These are phyloP conservation scores for Aspergillus funiculosus DNA, from an alignment of 495 filamentous ascomycete genomes.

Conservation along the genomic window DNA sequence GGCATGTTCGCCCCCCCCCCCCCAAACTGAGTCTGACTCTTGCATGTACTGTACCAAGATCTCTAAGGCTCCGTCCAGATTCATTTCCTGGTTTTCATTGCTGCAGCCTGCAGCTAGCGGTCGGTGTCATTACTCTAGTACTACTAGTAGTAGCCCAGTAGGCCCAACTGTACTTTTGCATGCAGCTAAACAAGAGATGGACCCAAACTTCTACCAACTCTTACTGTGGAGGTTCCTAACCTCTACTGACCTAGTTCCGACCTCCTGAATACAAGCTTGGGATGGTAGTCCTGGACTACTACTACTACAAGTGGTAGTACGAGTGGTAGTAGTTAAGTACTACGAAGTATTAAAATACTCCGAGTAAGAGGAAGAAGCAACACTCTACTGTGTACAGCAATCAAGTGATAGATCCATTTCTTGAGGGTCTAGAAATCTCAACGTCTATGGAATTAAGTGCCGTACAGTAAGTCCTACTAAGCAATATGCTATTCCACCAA, in stretches of 20 bases:
- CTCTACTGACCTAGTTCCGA: too few relatives aligned
- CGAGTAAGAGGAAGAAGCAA: neutral
- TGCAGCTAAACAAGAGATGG: neutral
- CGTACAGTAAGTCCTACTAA: too few relatives aligned
- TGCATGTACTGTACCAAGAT: slow-evolving; percentile 5
- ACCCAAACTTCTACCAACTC: neutral
- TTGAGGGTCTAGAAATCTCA: neutral
- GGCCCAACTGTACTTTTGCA: slow-evolving; percentile 14
- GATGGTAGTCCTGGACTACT: too few relatives aligned
- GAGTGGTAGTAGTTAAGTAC: too few relatives aligned
- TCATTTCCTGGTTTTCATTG: slow-evolving; percentile 12
- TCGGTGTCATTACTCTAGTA: too few relatives aligned
- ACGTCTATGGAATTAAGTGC: neutral
- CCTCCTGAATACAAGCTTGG: too few relatives aligned
- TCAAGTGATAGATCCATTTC: slow-evolving; percentile 13
- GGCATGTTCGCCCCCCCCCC: neutral
- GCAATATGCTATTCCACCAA: too few relatives aligned
- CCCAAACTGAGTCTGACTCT: neutral
- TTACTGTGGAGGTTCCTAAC: too few relatives aligned
- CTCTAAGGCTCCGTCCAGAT: neutral
- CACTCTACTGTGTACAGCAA: slow-evolving; percentile 1
- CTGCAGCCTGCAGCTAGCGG: slow-evolving; percentile 1
- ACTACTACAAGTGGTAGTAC: too few relatives aligned
- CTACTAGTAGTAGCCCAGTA: neutral
- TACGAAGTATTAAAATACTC: too few relatives aligned